Evolutionary conservation across 768 basidiomycete genomes (phyloP), one percentile per base, ranked within the genome.

Genomic region (Tricholoma sp.): DNA sequence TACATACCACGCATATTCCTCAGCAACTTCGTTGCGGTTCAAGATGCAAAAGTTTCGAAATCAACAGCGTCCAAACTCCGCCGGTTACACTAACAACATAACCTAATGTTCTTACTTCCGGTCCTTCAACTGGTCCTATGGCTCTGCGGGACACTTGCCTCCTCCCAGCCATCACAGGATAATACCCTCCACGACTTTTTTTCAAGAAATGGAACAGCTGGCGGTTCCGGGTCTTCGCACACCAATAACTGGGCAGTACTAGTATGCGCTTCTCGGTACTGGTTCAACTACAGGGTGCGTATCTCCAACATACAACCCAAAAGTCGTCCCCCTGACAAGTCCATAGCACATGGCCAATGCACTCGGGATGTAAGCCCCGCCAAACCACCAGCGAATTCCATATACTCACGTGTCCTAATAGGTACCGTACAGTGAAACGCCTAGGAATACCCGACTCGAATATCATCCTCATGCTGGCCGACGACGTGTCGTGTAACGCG

Each of bases 191-290:
- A 69, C 34, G 70, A 77, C 33, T 83, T 84, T 68, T 81, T 83
- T 63, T 68, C 64, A 6, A 68, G 72, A 52, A 72, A 76, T 70
- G 71, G 64, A 17, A 56, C 63, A 5, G 53, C 65, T 10, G 66
- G 64, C 4, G 59, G 59, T 33, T 67, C 59, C 32, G 62, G 63
- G 7, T 78, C 77, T 13, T 68, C 68, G 31, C 94, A 97, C 67
- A 97, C 96, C 6, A 99, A 98, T 67, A 98, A 98, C 69, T 99
- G 97, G 97, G 97, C 97, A 1, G 95, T 99, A 5, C 76, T 98
- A 34, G 95, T 98, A 4, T 95, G 91, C 64, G 81, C 97, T 1
- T 97, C 94, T 5, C 70, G 95, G 56, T 96, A 95, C 68, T 98
- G 95, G 95, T 99, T 99, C 79, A 99, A 99, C 68, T 99, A 99